These are phyloP conservation scores for Gautieria morchelliformis DNA, from an alignment of 768 basidiomycete species.

Conservation along the genomic window DNA sequence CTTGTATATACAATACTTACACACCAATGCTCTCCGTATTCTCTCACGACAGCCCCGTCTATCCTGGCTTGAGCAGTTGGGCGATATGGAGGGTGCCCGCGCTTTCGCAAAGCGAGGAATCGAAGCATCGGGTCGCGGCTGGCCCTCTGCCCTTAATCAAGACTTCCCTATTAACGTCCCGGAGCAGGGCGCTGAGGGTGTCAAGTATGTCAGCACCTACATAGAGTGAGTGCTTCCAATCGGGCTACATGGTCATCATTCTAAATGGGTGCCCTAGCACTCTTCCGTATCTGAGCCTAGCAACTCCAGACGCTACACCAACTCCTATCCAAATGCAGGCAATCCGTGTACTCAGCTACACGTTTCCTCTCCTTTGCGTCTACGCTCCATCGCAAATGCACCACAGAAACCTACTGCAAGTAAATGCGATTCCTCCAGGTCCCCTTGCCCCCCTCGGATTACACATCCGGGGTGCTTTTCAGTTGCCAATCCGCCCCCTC, in stretches of 20 bases:
- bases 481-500: constrained; percentile 56
- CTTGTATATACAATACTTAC: constrained; percentile 17
- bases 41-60: constrained; percentile 10
- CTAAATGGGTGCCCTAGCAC: constrained; percentile 26
- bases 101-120: constrained; percentile 19
- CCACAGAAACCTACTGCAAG: constrained; percentile 1
- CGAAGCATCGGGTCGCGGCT: constrained; percentile 27
- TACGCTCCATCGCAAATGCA: constrained; percentile 4
- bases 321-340: constrained; percentile 56
- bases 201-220: constrained; percentile 24
- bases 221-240: constrained; percentile 20
- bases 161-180: constrained; percentile 19
- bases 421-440: constrained; percentile 22
- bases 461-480: background rate
- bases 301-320: constrained; percentile 35
- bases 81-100: constrained; percentile 3
- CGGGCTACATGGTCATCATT: constrained; percentile 22
- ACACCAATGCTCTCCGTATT: constrained; percentile 18
- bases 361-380: constrained; percentile 33
- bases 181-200: constrained; percentile 14
- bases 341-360: constrained; percentile 50
- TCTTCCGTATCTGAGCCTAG: constrained; percentile 44
- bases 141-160: constrained; percentile 36
- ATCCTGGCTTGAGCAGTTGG: constrained; percentile 9
- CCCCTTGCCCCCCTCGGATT: constrained; percentile 9